Base-by-base conservation (phyloP, 202 grass and related monocot species). In the Cymbopogon flexuosus region DNA sequence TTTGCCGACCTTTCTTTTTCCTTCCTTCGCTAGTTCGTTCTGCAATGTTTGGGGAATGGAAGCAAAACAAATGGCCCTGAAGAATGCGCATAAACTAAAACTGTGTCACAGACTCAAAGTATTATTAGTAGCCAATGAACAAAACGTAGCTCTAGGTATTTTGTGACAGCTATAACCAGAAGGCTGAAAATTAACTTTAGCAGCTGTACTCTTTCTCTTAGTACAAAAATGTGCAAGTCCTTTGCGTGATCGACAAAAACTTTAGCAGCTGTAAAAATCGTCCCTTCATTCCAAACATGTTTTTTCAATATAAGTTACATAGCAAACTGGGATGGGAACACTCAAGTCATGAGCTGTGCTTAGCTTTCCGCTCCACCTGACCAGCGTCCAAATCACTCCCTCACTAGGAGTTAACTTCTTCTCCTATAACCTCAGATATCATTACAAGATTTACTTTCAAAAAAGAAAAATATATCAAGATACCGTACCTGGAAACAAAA, bases 21-120 rank as follows among this genome's bases (percentile, higher is more conserved):
- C 60, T 10, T 1, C 39, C 39, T 40, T 9, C 8, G 8, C 10
- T 10, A 9, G 13, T 52, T 37, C 6, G 29, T 27, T 43, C 78
- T 81, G 78, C 51, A 70, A 86, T 40, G 39, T 61, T 60, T 59
- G 76, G 35, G 27, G 43, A n/a, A 40, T 56, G 18, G 23, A 46
- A 42, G 15, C 12, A 45, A 72, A 66, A 43, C 39, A 27, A 46
- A 72, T 27, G 31, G 22, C 41, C 31, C 22, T 33, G 43, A 65
- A 64, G 14, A 77, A 39, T 63, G 65, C 27, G 11, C 21, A 63
- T 51, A n/a, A 49, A 5, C 4, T 39, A 72, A 37, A 22, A 27
- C 57, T 24, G 21, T 60, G 21, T 59, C 9, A 59, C 10, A 66
- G 45, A n/a, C n/a, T n/a, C n/a, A n/a, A n/a, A n/a, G n/a, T n/a